Evolutionary conservation across 1,284 basidiomycete species (phyloP), one percentile per base, ranked within the genome.

Genomic region (Cutaneotrichosporon daszewskae): DNA sequence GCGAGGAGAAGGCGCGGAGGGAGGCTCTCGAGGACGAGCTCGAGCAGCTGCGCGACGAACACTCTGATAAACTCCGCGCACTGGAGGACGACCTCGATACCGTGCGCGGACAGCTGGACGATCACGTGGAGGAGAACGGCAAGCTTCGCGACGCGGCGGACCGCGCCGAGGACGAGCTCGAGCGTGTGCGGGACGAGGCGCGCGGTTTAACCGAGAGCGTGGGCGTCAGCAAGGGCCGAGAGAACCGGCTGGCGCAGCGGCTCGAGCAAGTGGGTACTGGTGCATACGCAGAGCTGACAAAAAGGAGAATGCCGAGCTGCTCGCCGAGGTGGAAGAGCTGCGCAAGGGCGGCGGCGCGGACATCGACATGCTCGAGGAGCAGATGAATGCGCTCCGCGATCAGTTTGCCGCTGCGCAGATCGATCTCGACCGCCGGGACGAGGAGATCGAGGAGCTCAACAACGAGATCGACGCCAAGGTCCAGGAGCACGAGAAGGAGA

Each of bases 61-160:
- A 76, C 0, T 28, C 84, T 84, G 64, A 79, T 83, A 37, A 82
- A 82, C 45, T 75, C 0, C 77, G 80, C 36, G 77, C 80, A 40
- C 73, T 87, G 25, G 80, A 84, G 63, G 77, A 72, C 14, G 79
- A 84, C 58, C 81, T 82, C 49, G 78, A 82, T 28, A 78, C 81
- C 8, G 74, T 85, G 8, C 62, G 60, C 26, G 47, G 72, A 69
- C 9, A 42, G 19, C 68, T 66, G 13, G 74, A 76, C 47, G 65
- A 83, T 35, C 78, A 81, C 28, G 80, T 80, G 34, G 78, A 82
- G 40, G 75, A 75, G 31, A 77, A 79, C 23, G 64, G 78, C 22
- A 54, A 45, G 32, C 35, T 62, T n/a, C 49, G 53, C 34, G 62
- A 58, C 77, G 81, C 27, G 70, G 87, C 47, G 11, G 62, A 60